Evolutionary conservation across 2,329 filamentous ascomycete genomes (phyloP), one percentile per base, ranked within the genome.

Genomic region (Onygenales sp.): DNA sequence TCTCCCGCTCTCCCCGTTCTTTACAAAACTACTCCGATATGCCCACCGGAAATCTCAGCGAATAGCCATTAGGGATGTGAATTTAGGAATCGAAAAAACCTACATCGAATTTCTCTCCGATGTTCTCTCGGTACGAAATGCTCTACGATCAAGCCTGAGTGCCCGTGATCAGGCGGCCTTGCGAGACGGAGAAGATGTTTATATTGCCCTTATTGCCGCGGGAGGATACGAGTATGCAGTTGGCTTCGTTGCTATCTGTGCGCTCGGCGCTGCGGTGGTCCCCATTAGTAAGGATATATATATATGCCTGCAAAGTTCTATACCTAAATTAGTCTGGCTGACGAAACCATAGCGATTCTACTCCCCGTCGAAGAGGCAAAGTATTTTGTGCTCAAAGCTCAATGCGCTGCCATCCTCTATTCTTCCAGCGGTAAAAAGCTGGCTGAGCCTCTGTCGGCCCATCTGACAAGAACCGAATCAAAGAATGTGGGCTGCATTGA

Each of bases 171-270:
- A 11, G 34, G 11, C 17, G 13, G 58, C 58, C 36, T 51, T 65
- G 44, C 45, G 52, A 7, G 48, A 55, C 42, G 50, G 58, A 34
- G 56, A 58, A 48, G 56, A 61, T 27, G 55, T 58, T 32, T 62
- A 59, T 57, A 69, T 77, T 46, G 71, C 70, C 31, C 64, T 77
- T 4, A 62, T 77, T 34, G 74, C 72, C 9, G 65, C 71, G 2
- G 72, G 73, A 6, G 70, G 74, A 4, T 77, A 77, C 58, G 74
- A 76, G 52, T 77, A 72, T 57, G 66, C 71, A 3, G 72, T 77
- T n/a, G 74, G 70, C 4, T 72, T 76, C 56, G 64, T 77, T 32
- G 70, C 74, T 4, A 66, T 75, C n/a, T 63, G 75, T 36, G 74
- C 75, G 7, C 56, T 75, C 2, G 74, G 74, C 14, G 75, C 71